A percentile compares a stretch with the other conserved stretches of the same genome.
These are phyloP conservation scores for Thelephora terrestris DNA, from an alignment of 1,284 basidiomycete genomes.

Conservation along the genomic window DNA sequence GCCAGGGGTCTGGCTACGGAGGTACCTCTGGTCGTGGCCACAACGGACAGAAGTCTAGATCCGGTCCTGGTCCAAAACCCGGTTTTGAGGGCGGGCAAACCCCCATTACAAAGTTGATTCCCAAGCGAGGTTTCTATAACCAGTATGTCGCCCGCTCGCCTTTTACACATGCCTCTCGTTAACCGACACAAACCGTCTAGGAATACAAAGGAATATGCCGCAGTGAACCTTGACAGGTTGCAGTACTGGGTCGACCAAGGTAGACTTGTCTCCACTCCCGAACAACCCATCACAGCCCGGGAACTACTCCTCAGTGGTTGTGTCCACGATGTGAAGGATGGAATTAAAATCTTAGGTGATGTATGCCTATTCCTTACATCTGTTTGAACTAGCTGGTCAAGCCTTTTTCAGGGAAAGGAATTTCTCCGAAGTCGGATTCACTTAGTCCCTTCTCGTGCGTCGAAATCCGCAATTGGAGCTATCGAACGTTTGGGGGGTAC, in stretches of 20 bases:
- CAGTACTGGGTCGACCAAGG: constrained; percentile 89
- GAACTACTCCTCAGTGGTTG: constrained; percentile 82
- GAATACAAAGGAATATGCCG: constrained; percentile 65
- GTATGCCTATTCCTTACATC: constrained; percentile 31
- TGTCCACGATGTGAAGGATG: constrained; percentile 81
- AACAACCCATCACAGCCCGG: constrained; percentile 80
- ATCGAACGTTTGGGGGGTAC: constrained; percentile 78
- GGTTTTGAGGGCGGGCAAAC: constrained; percentile 97
- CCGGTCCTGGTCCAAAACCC: constrained; percentile 78
- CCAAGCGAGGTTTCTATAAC: constrained; percentile 92
- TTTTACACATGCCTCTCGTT: constrained; percentile 1
- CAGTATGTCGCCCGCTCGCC: constrained; percentile 45
- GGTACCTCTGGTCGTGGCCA: constrained; percentile 89
- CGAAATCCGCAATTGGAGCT: constrained; percentile 77
- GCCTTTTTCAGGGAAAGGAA: constrained; percentile 42
- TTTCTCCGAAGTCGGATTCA: constrained; percentile 69
- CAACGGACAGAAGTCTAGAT: constrained; percentile 93
- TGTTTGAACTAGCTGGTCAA: constrained; percentile 4
- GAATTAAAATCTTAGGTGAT: constrained; percentile 85
- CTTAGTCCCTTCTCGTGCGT: constrained; percentile 79
- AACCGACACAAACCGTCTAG: constrained; percentile 27
- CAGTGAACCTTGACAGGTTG: constrained; percentile 81
- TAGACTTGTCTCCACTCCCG: constrained; percentile 68
- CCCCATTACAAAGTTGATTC: constrained; percentile 84
- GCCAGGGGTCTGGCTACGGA: constrained; percentile 84